Evolutionary conservation across 495 filamentous ascomycete genomes (phyloP).

Genomic region (Aspergillus nanangensis): DNA sequence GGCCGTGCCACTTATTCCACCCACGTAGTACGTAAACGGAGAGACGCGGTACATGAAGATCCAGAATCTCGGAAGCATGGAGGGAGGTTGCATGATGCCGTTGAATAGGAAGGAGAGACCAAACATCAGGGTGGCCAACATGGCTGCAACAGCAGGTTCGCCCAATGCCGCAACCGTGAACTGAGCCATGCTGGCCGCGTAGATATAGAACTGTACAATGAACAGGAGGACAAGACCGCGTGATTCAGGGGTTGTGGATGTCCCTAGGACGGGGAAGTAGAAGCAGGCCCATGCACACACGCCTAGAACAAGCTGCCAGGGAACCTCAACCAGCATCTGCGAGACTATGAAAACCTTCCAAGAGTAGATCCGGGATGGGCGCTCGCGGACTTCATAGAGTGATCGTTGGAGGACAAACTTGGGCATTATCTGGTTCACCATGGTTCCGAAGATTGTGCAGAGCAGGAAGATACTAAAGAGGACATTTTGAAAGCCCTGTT

Average conservation of each 20-base stretch:
- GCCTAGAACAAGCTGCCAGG: slow-evolving; percentile 41
- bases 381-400: slow-evolving; percentile 48
- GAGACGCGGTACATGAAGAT: slow-evolving; percentile 72
- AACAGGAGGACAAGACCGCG: slow-evolving; percentile 50
- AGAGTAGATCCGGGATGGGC: slow-evolving; percentile 44
- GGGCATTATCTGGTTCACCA: slow-evolving; percentile 57
- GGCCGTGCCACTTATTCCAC: slow-evolving; percentile 48
- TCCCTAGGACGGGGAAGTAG: slow-evolving; percentile 43
- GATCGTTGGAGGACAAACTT: slow-evolving; percentile 43
- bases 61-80: slow-evolving; percentile 61
- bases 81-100: slow-evolving; percentile 56
- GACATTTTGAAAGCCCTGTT: slow-evolving; percentile 78
- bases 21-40: slow-evolving; percentile 64
- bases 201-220: slow-evolving; percentile 45
- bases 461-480: slow-evolving; percentile 82
- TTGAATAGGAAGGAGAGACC: slow-evolving; percentile 51
- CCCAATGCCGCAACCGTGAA: slow-evolving; percentile 50
- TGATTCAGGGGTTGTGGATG: slow-evolving; percentile 31
- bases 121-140: slow-evolving; percentile 51
- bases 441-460: slow-evolving; percentile 64
- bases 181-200: slow-evolving; percentile 42
- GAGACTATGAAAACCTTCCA: slow-evolving; percentile 50
- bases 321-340: slow-evolving; percentile 47
- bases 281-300: slow-evolving; percentile 44
- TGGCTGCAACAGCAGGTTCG: slow-evolving; percentile 48